Base-by-base conservation (phyloP, 805 yeast species). In the Teunomyces kruisii region DNA sequence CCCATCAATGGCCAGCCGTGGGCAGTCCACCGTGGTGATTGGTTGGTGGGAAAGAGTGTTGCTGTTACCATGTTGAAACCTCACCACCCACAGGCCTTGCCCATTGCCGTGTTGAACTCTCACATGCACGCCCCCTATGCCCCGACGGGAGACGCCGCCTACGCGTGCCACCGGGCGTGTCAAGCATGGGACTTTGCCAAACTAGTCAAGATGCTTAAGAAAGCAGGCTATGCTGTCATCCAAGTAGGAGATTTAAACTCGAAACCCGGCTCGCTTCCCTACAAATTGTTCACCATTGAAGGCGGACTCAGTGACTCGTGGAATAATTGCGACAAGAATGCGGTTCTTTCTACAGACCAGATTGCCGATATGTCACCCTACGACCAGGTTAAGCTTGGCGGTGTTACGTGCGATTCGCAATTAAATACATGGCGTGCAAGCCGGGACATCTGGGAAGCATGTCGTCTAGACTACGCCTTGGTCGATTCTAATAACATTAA, bases 41-140 rank as follows among this genome's bases (percentile, higher is more conserved):
- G 97, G 96, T 88, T 80, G 53, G 99, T 94, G 16, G 99, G 99
- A 7, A 94, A 94, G 61, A 78, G 92, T 7, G 79, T 89, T 14
- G 86, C 96, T 0, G 81, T 89, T 3, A 86, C 96, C 0, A 47
- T 66, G 12, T 68, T 94, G 33, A 70, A 70, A 45, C 84, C 87
- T 4, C 66, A 78, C 2, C 55, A 59, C 13, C 65, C 73, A 0
- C 70, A 68, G 13, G 68, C 76, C 1, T 60, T 73, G 5, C 85
- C 84, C 4, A 68, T 94, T 32, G 97, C 95, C 2, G 66, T 94
- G 4, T 68, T 94, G 58, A 92, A 91, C 59, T 84, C 96, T 13
- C 99, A 94, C 62, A 85, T 94, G 94, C 99, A 94, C 64, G 99
- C 99, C 1, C 99, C 99, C 0, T 94, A 94, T 59, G 76, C 94